Conservation (phyloP, 306 rosid species). For the Sindora glabra region DNA sequence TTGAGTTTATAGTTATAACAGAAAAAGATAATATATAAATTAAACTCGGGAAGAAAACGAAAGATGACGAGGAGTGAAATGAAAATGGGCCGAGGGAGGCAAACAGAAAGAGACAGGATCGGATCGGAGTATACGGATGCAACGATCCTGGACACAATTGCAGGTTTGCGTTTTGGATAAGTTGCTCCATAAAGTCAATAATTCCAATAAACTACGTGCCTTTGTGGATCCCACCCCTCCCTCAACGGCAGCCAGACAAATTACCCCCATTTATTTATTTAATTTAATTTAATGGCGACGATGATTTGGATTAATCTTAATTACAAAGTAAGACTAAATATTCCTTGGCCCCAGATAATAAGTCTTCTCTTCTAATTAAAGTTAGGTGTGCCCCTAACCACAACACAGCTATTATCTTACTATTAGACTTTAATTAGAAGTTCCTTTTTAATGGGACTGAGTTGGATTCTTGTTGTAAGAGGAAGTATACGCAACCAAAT, state of each 20-base stretch:
- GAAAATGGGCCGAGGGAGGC: not conserved
- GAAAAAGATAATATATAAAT: no score
- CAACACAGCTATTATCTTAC: not conserved
- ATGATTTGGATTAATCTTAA: no score
- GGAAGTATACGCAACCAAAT: not conserved
- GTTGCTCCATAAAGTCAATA: constrained; percentile 25
- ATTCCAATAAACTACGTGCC: not conserved
- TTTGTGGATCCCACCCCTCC: constrained; percentile 16
- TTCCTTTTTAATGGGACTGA: not conserved
- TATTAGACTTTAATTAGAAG: not conserved
- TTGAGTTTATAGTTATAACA: no score
- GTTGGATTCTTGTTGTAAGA: constrained; percentile 6
- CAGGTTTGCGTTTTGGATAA: constrained; percentile 28
- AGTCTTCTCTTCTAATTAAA: not conserved
- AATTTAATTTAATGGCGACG: no score
- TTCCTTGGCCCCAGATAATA: no score
- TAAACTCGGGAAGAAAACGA: no score
- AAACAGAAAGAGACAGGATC: not conserved
- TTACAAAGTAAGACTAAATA: no score
- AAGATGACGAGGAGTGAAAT: not conserved
- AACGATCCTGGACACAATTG: constrained; percentile 26
- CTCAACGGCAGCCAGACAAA: no score
- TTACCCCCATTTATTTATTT: no score
- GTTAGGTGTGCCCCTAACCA: not conserved
- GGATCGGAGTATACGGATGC: constrained; percentile 13